phyloP scores from a whole-genome alignment of 331 rosid genomes.

The Pyracantha coccinea region DNA sequence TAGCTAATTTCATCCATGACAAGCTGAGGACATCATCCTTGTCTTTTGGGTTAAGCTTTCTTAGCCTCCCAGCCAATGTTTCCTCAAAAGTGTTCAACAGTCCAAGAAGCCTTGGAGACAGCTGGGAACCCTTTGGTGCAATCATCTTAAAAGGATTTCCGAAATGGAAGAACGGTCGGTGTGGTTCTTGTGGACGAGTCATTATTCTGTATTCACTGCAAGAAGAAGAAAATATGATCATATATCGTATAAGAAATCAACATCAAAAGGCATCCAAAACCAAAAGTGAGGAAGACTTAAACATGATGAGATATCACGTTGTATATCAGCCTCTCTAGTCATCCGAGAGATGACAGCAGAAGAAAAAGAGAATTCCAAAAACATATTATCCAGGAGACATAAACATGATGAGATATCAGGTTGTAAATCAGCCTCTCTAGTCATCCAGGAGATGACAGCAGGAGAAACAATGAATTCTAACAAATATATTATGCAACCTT shows the following conservation, averaged over 20 bases:
- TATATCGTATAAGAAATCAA: background rate
- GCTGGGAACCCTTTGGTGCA: constrained; percentile 50
- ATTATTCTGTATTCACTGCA: constrained; percentile 36
- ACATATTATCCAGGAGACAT: too few relatives aligned
- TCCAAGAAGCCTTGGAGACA: constrained; percentile 41
- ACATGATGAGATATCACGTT: background rate
- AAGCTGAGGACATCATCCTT: constrained; percentile 66
- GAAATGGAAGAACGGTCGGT: constrained; percentile 58
- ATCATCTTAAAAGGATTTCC: constrained; percentile 77
- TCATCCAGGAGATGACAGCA: background rate
- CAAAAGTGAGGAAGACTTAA: background rate
- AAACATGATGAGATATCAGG: too few relatives aligned
- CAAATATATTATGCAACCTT: background rate
- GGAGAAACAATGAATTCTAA: too few relatives aligned
- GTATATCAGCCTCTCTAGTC: background rate
- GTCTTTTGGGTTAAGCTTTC: constrained; percentile 49
- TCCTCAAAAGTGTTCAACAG: constrained; percentile 55
- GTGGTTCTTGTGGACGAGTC: constrained; percentile 67
- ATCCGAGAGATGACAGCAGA: background rate
- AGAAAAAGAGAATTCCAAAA: too few relatives aligned
- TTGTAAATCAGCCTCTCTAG: background rate
- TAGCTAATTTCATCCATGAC: constrained; percentile 75
- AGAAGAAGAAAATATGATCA: background rate
- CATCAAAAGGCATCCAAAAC: background rate
- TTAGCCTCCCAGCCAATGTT: constrained; percentile 53